Percentiles rank a stretch among this genome's conserved stretches.
Conservation (phyloP, 1,284 basidiomycete species). For the Caloboletus firmus region DNA sequence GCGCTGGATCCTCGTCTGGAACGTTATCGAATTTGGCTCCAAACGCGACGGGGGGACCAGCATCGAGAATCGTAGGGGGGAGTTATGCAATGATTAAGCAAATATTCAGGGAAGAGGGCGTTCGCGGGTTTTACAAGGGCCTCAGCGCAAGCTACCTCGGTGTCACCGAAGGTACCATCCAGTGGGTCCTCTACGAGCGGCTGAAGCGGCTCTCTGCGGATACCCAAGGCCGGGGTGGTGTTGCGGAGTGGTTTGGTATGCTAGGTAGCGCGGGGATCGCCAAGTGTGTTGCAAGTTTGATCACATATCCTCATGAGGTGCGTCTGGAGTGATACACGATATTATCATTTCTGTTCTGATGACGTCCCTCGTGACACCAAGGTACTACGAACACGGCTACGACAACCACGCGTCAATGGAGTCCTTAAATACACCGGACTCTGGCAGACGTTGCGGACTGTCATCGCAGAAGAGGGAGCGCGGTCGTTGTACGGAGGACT, state of each 20-base stretch:
- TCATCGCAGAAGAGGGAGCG: slow-evolving; percentile 89
- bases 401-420: slow-evolving; percentile 79
- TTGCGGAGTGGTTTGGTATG: slow-evolving; percentile 75
- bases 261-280: slow-evolving; percentile 90
- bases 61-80: slow-evolving; percentile 46
- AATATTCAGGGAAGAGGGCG: slow-evolving; percentile 81
- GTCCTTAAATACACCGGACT: slow-evolving; percentile 87
- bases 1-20: neutral
- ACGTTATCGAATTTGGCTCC: neutral
- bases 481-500: slow-evolving; percentile 89
- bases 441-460: slow-evolving; percentile 79
- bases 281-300: slow-evolving; percentile 89
- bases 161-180: slow-evolving; percentile 95
- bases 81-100: slow-evolving; percentile 64
- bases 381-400: slow-evolving; percentile 89
- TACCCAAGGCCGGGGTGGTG: slow-evolving; percentile 55
- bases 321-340: slow-evolving; percentile 12
- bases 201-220: slow-evolving; percentile 65
- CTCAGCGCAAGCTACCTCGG: slow-evolving; percentile 94
- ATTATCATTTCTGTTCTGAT: neutral
- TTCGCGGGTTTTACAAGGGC: slow-evolving; percentile 92
- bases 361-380: slow-evolving; percentile 28
- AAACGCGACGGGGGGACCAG: slow-evolving; percentile 2
- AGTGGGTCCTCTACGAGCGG: slow-evolving; percentile 95
- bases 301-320: slow-evolving; percentile 97